Evolutionary conservation across 106 monocot species (phyloP).

Genomic region (Chionographis japonica): DNA sequence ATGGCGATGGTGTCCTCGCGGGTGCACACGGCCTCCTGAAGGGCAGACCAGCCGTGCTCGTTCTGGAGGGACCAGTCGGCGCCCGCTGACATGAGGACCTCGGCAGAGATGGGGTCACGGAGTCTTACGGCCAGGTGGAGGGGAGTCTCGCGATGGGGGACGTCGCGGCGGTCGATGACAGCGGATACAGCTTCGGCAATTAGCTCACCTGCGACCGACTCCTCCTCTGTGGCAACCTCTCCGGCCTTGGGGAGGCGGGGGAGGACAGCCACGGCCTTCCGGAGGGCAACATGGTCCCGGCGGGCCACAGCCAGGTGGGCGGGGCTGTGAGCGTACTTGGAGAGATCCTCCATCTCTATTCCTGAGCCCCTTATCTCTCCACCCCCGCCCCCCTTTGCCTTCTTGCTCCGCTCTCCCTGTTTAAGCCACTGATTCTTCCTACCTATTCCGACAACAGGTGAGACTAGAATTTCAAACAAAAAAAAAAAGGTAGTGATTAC

Average conservation of each 20-base stretch:
- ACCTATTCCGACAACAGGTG: no score
- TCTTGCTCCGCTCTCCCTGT: no score
- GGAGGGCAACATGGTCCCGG: constrained; percentile 71
- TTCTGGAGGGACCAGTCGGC: constrained; percentile 98
- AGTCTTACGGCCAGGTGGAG: constrained; percentile 94
- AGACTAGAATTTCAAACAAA: no score
- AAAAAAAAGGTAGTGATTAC: no score
- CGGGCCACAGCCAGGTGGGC: constrained; percentile 73
- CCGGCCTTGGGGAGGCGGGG: constrained; percentile 82
- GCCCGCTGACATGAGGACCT: constrained; percentile 94
- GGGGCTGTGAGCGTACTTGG: constrained; percentile 83
- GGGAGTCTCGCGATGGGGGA: constrained; percentile 90
- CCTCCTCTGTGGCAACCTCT: constrained; percentile 73
- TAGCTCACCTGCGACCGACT: constrained; percentile 59
- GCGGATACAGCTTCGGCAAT: constrained; percentile 74
- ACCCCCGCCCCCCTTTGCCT: no score
- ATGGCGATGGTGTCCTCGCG: constrained; percentile 77
- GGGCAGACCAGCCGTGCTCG: constrained; percentile 90
- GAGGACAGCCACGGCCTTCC: constrained; percentile 50
- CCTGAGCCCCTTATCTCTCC: not conserved
- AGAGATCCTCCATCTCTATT: constrained; percentile 53
- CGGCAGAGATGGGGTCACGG: constrained; percentile 70
- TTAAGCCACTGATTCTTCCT: no score
- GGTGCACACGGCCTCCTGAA: constrained; percentile 90
- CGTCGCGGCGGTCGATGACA: constrained; percentile 81